Conservation (phyloP, 768 basidiomycete genomes). For the Trichaptum fuscoviolaceum region DNA sequence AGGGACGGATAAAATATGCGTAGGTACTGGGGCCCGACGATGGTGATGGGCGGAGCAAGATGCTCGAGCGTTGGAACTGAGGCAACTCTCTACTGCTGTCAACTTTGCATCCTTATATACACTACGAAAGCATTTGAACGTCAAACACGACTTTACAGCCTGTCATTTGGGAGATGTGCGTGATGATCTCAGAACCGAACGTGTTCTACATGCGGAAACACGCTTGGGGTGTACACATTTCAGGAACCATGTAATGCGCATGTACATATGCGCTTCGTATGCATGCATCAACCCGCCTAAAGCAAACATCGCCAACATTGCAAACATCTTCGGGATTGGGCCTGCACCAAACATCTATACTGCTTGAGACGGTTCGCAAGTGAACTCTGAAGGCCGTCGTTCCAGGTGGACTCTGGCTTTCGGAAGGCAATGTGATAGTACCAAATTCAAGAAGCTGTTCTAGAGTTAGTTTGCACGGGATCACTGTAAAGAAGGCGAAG, state of each 20-base stretch:
- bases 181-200: background rate
- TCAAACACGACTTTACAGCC: background rate
- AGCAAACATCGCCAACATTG: background rate
- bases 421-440: background rate
- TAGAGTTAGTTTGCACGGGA: background rate
- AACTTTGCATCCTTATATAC: background rate
- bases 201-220: slow-evolving; percentile 1
- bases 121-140: background rate
- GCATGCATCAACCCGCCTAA: background rate
- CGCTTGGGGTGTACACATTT: background rate
- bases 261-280: background rate
- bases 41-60: slow-evolving; percentile 27
- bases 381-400: background rate
- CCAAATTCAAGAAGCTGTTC: background rate
- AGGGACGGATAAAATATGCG: slow-evolving; percentile 42
- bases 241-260: background rate
- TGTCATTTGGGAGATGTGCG: background rate
- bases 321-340: no score
- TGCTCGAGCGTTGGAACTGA: slow-evolving; percentile 30
- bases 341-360: no score
- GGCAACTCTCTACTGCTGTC: background rate
- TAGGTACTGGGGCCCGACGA: slow-evolving; percentile 27
- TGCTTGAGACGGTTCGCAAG: no score
- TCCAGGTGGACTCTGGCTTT: background rate
- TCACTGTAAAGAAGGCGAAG: background rate